Percentiles rank a stretch among this genome's conserved stretches.
phyloP scores from a whole-genome alignment of 352 stramenopile species.

The Globisporangium nagaii region DNA sequence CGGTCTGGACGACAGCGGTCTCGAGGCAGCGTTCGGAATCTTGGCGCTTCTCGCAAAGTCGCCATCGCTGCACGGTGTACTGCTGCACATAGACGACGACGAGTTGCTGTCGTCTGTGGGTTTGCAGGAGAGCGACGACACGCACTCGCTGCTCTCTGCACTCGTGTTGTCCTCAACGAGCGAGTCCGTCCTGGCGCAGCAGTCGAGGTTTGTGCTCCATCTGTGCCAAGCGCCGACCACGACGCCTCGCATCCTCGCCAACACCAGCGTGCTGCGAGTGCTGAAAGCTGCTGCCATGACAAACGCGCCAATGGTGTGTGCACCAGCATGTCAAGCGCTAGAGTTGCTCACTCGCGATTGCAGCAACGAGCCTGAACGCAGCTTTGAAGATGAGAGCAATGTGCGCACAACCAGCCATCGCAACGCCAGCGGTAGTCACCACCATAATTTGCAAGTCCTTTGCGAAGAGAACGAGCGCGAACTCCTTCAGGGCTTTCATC shows the following conservation, averaged over 20 bases:
- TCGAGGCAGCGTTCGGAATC: constrained; percentile 1
- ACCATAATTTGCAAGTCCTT: neutral
- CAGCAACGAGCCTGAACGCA: neutral
- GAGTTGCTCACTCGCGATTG: neutral
- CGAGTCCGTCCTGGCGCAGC: neutral
- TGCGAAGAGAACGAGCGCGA: neutral
- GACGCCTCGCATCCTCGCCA: neutral
- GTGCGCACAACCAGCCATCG: neutral
- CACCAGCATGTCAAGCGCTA: neutral
- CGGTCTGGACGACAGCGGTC: neutral
- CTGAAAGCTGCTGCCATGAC: neutral
- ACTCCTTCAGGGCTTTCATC: neutral
- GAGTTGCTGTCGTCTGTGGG: neutral
- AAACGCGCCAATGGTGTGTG: neutral
- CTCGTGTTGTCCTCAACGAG: neutral
- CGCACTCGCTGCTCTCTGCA: neutral
- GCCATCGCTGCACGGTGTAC: neutral
- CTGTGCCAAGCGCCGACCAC: neutral
- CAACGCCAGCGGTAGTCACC: neutral
- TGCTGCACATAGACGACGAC: neutral
- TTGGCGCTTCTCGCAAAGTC: neutral
- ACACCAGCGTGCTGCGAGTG: neutral
- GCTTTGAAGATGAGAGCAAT: neutral
- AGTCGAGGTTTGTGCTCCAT: neutral
- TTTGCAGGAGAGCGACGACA: too few relatives aligned